Conservation (phyloP, 2,329 filamentous ascomycete species). For the Pestalotiopsis sp. region DNA sequence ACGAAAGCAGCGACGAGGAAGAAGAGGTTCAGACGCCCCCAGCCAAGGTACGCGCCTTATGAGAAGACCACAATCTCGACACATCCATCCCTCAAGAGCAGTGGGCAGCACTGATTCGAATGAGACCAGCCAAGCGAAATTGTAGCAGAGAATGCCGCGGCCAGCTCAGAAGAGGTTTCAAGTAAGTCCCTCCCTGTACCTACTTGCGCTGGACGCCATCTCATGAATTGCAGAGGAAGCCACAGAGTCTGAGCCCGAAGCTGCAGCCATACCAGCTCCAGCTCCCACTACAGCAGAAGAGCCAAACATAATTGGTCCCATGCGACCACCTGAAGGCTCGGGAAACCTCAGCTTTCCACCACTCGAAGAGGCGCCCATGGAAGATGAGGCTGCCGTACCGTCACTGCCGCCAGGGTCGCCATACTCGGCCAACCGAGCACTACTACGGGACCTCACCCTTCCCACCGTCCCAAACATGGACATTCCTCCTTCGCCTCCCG, state of each 20-base stretch:
- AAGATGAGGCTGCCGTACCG: slow-evolving; percentile 19
- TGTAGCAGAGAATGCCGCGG: slow-evolving; percentile 19
- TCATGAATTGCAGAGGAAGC: slow-evolving; percentile 15
- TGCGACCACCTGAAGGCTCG: slow-evolving; percentile 24
- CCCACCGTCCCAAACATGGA: slow-evolving; percentile 72
- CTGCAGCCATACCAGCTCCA: slow-evolving; percentile 14
- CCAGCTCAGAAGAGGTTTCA: slow-evolving; percentile 18
- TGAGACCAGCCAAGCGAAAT: slow-evolving; percentile 33
- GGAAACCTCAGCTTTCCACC: slow-evolving; percentile 30
- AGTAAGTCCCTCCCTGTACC: slow-evolving; percentile 22
- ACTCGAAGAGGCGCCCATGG: slow-evolving; percentile 31
- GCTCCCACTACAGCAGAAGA: slow-evolving; percentile 14
- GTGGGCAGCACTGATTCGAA: slow-evolving; percentile 33
- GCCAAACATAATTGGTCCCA: slow-evolving; percentile 30
- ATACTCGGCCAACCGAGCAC: slow-evolving; percentile 65
- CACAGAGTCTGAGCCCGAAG: slow-evolving; percentile 5
- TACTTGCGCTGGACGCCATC: neutral
- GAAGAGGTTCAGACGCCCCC: slow-evolving; percentile 27
- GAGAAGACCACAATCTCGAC: slow-evolving; percentile 11
- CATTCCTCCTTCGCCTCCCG: slow-evolving; percentile 74
- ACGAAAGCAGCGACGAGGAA: slow-evolving; percentile 36
- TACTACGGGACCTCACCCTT: slow-evolving; percentile 73
- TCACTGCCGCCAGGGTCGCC: slow-evolving; percentile 60
- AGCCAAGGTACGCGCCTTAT: slow-evolving; percentile 29
- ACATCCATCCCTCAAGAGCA: slow-evolving; percentile 19